Base-by-base conservation (phyloP, 345 rosid species). In the Salix koriyanagi region DNA sequence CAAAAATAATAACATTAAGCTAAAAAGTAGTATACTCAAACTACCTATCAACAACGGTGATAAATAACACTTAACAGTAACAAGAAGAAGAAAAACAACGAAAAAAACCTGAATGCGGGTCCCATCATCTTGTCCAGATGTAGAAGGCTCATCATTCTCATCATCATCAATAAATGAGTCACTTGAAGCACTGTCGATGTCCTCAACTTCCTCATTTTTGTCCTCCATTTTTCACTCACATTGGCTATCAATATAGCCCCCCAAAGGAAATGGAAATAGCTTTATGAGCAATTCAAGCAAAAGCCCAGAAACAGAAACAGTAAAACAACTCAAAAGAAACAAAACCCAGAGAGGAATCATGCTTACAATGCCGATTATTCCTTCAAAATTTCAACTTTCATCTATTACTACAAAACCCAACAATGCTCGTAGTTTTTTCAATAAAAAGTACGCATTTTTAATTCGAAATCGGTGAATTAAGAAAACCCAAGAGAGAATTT, bases 121-220 rank as follows among this genome's bases (percentile, higher is more conserved):
- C 41, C 77, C 89, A 72, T 86, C 91, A 75, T 90, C 93, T 75
- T 82, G 81, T 78, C 86, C 89, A 3, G 88, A 85, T 21, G 74
- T 83, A 52, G 81, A 84, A 36, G 86, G 80, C 48, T 83, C 89
- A 69, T 92, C 91, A 67, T 92, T 94, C 36, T 94, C 85, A 81
- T 65, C 79, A 75, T 54, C 79, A 14, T 48, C 79, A n/a, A 86
- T 75, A 71, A 86, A 87, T 77, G 97, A 89, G 84, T 88, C 90
- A 37, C 85, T 79, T 71, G 91, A 89, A 73, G 65, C 79, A 71
- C 83, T 79, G 67, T 75, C 88, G 28, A 74, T 41, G 78, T 84
- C 90, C 77, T 88, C 88, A 79, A 72, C 83, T 77, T 83, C 83
- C 34, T 79, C 78, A 0, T 66, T 80, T 50, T 86, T 88, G 34